Evolutionary conservation across 2,329 filamentous ascomycete species (phyloP), one percentile per base, ranked within the genome.

Genomic region (Penicillium sp.): DNA sequence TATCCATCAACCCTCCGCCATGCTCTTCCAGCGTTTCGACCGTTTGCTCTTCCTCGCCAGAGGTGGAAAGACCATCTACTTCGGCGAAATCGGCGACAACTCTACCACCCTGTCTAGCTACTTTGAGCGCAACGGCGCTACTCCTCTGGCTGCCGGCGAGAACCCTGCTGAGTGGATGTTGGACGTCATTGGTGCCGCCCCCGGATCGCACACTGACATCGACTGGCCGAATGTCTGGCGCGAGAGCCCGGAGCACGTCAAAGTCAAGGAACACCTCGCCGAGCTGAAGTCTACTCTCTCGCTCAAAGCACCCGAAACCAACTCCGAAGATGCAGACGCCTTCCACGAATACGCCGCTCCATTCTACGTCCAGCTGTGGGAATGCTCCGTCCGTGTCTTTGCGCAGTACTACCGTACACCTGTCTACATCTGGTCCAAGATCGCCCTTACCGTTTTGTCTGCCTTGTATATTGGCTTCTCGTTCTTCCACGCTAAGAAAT

Each of bases 1-100:
- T 0, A 97, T 97, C 60, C 93, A 97, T 71, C 93, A 97, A 73
- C 93, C 93, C n/a, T 95, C 90, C 14, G 91, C 92, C 33, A 91
- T 96, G 82, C 81, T 97, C 53, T 96, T 97, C 79, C 90, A 96
- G 71, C 88, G 90, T 58, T 97, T 88, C 53, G 85, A 88, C 59
- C 79, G 81, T 1, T 72, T 88, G 1, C 73, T 88, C 0, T 85
- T 89, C 70, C 77, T 89, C 3, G 83, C 84, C 8, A 79, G 76
- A 56, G 86, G 86, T 38, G 86, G 86, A 1, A 83, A 79, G 65
- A 88, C 84, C 0, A 84, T 88, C 0, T 89, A 89, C 65, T 88
- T 88, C 68, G 86, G 86, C 7, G 77, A 87, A 2, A 83, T 89
- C 42, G 86, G 86, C 0, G 64, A 80, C 0, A 80, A 85, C 61